Conservation (phyloP, 2,329 filamentous ascomycete species). For the Aotearoamyces nothofagi region DNA sequence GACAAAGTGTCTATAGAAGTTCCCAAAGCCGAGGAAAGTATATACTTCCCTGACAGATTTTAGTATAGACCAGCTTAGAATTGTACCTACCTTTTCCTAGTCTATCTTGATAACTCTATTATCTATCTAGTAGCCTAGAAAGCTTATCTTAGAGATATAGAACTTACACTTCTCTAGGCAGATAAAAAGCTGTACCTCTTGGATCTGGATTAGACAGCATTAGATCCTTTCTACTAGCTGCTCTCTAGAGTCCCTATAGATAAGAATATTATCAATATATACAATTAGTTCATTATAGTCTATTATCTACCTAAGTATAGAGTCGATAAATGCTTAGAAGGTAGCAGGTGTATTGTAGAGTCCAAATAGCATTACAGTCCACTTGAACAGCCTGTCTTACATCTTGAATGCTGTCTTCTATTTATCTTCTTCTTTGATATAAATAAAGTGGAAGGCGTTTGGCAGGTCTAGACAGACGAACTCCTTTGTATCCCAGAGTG, state of each 20-base stretch:
- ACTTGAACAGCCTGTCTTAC: conserved; percentile 15
- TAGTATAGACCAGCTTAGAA: background rate
- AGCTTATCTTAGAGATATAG: background rate
- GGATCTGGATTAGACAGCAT: too few relatives aligned
- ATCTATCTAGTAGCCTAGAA: background rate
- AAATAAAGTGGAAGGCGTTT: conserved; percentile 11
- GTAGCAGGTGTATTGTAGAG: conserved; percentile 10
- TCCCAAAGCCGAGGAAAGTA: conserved; percentile 3
- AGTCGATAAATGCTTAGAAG: conserved; percentile 8
- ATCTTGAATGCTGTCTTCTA: conserved; percentile 10
- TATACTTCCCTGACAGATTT: background rate
- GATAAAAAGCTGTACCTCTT: too few relatives aligned
- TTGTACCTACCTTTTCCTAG: background rate
- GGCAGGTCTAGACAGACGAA: conserved; percentile 15
- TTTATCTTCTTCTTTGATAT: conserved; percentile 8
- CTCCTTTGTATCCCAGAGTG: conserved; percentile 7
- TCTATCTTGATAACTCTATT: background rate
- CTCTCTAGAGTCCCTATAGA: too few relatives aligned
- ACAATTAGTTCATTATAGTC: too few relatives aligned
- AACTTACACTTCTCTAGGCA: conserved; percentile 1
- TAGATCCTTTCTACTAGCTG: too few relatives aligned
- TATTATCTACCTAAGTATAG: too few relatives aligned
- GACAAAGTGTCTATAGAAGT: conserved; percentile 7
- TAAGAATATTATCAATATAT: conserved; percentile 8
- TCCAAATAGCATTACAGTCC: conserved; percentile 16